Evolutionary conservation across 2,329 filamentous ascomycete species (phyloP).

Genomic region (Diaporthe humulicola): DNA sequence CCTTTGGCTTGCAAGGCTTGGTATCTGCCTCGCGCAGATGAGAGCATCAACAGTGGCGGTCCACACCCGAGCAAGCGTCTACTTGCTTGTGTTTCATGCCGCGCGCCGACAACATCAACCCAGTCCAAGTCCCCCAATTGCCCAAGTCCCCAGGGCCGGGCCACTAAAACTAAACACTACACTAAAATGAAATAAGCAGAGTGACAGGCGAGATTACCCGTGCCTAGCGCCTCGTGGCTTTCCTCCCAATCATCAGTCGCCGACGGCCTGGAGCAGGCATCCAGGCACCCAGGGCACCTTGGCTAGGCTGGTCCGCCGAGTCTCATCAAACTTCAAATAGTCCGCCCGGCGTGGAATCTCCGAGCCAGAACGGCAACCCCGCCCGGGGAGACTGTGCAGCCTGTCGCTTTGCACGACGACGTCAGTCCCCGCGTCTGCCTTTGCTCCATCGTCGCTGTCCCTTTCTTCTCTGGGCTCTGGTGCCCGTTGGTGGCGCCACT

Average conservation of each 20-base stretch:
- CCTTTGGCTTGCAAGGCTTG: too few species aligned
- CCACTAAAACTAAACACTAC: background rate
- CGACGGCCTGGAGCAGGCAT: slow-evolving; percentile 9
- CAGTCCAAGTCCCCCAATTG: too few species aligned
- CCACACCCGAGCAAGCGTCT: background rate
- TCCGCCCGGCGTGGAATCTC: slow-evolving; percentile 12
- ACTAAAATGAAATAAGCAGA: slow-evolving; percentile 6
- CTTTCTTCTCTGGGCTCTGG: background rate
- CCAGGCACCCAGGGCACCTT: too few species aligned
- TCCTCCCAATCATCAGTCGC: slow-evolving; percentile 33
- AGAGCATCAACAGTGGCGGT: background rate
- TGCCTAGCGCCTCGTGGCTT: slow-evolving; percentile 21
- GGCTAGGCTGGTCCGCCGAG: background rate
- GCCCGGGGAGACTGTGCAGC: background rate
- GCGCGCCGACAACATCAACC: background rate
- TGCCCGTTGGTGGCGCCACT: slow-evolving; percentile 5
- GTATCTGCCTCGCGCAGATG: background rate
- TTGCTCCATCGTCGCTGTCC: slow-evolving; percentile 2
- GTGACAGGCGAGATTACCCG: slow-evolving; percentile 38
- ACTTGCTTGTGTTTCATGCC: slow-evolving; percentile 15
- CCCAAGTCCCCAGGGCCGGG: too few species aligned
- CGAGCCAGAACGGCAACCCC: slow-evolving; percentile 16
- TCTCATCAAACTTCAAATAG: slow-evolving; percentile 24
- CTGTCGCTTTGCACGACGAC: background rate
- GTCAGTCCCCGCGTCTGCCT: background rate